Evolutionary conservation across 2,329 filamentous ascomycete species (phyloP), one percentile per base, ranked within the genome.

Genomic region (Xylaria sp.): DNA sequence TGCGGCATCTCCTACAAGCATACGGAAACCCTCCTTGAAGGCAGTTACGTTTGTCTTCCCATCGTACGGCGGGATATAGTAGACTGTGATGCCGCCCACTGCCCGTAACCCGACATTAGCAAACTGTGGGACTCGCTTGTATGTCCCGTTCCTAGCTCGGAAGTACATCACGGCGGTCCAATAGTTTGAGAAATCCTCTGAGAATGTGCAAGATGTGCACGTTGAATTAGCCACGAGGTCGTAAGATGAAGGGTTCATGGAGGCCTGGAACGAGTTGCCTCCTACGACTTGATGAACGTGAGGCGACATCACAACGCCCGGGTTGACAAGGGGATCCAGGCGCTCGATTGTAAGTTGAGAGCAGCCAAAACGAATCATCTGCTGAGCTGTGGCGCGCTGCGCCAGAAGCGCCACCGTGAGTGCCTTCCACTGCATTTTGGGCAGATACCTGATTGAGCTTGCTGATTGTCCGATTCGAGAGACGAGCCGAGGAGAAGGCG

Each of bases 1-100:
- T 62, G 62, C 72, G 33, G 80, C 78, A 57, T 84, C 80, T 41
- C 83, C 83, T 2, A 81, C 80, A 12, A 84, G 79, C 82, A 84
- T 84, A 66, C 83, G 82, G 78, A 84, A 84, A 1, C 83, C 81
- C 13, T 78, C 78, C 71, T 79, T 80, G 75, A 83, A 84, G 0
- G 82, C 82, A 0, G 81, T 83, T 6, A 83, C 81, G 6, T 76
- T 79, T 10, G 78, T 77, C 58, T 78, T 80, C 1, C 79, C 80
- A 2, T 78, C 75, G 59, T 77, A 77, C 4, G 74, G 71, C 46
- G 75, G 74, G 64, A 77, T 78, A 56, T 78, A 78, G 60, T 78
- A 78, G 1, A 78, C 74, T 1, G 76, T 78, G 68, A 78, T 73
- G 23, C 76, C 76, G 20, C 75, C 76, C 1, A 69, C 71, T n/a